Conservation (phyloP, 2,329 filamentous ascomycete genomes). For the Coccinonectria pachysandricola region DNA sequence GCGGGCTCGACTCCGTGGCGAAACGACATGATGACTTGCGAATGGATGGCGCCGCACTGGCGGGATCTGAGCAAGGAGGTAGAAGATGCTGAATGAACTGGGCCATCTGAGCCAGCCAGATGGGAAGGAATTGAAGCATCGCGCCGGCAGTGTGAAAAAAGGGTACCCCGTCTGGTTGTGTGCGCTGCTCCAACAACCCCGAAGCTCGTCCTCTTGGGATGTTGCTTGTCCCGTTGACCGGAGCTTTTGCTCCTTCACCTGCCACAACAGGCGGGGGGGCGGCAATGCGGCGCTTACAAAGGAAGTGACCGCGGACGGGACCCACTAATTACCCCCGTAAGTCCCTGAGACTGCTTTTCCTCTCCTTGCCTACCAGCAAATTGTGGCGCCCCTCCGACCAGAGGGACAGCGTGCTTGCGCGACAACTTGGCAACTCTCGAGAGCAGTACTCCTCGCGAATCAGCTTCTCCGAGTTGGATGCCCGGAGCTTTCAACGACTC, state of each 20-base stretch:
- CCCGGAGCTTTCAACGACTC: too few relatives aligned
- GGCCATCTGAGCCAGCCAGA: too few relatives aligned
- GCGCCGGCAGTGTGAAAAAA: constrained; percentile 23
- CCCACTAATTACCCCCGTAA: constrained; percentile 12
- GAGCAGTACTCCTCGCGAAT: too few relatives aligned
- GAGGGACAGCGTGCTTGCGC: too few relatives aligned
- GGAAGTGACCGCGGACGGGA: constrained; percentile 8
- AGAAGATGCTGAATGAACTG: too few relatives aligned
- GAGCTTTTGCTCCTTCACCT: constrained; percentile 26
- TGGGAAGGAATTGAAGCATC: constrained; percentile 11
- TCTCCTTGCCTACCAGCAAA: too few relatives aligned
- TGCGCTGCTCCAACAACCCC: constrained; percentile 17
- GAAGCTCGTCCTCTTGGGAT: too few relatives aligned
- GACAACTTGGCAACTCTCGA: too few relatives aligned
- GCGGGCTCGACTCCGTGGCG: constrained; percentile 16
- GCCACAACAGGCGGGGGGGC: constrained; percentile 21
- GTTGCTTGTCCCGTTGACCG: too few relatives aligned
- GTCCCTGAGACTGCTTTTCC: too few relatives aligned
- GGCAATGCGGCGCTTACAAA: constrained; percentile 22
- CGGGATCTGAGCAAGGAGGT: constrained; percentile 4
- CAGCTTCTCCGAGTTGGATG: too few relatives aligned
- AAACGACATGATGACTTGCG: constrained; percentile 16
- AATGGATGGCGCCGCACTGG: constrained; percentile 11
- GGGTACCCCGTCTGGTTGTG: constrained; percentile 14
- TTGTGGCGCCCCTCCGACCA: too few relatives aligned